Conservation (phyloP, 352 stramenopile species). For the Pythium phragmiticola region DNA sequence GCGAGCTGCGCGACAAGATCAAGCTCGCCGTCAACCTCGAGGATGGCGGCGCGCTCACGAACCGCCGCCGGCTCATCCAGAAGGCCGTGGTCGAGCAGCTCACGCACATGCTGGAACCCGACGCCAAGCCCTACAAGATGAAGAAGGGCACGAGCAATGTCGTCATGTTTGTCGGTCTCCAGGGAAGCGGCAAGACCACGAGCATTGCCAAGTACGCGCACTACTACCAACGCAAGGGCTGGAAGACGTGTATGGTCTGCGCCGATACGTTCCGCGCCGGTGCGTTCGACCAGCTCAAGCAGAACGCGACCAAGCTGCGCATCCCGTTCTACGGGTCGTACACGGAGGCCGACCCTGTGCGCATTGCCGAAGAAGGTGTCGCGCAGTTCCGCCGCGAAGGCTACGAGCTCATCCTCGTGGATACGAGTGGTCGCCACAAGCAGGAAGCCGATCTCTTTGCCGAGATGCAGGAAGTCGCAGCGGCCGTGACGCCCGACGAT, state of each 20-base stretch:
- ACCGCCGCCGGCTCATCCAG: conserved; percentile 89
- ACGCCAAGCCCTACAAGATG: conserved; percentile 87
- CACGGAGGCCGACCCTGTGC: conserved; percentile 97
- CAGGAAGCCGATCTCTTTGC: conserved; percentile 98
- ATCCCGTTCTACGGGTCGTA: conserved; percentile 99
- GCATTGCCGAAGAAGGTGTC: conserved; percentile 97
- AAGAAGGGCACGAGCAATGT: conserved; percentile 91
- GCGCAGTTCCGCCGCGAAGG: conserved; percentile 95
- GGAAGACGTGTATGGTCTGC: conserved; percentile 99
- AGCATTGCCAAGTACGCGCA: conserved; percentile 99
- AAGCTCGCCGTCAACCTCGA: conserved; percentile 87
- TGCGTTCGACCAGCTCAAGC: conserved; percentile 99
- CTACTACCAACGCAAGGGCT: conserved; percentile 97
- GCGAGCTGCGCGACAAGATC: conserved; percentile 87
- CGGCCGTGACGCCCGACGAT: conserved; percentile 94
- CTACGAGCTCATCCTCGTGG: conserved; percentile 99
- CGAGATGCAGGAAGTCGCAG: conserved; percentile 99
- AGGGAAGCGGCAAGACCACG: conserved; percentile 99
- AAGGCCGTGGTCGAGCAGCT: conserved; percentile 91
- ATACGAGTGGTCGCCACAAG: conserved; percentile 98
- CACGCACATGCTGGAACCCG: conserved; percentile 86
- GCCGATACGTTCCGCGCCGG: conserved; percentile 98
- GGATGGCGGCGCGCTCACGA: conserved; percentile 67
- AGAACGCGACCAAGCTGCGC: conserved; percentile 98
- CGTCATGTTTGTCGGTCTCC: conserved; percentile 92